Percentiles rank a stretch among this genome's conserved stretches.
phyloP scores from a whole-genome alignment of 2,329 filamentous ascomycete species.

The Talaromyces sp. region DNA sequence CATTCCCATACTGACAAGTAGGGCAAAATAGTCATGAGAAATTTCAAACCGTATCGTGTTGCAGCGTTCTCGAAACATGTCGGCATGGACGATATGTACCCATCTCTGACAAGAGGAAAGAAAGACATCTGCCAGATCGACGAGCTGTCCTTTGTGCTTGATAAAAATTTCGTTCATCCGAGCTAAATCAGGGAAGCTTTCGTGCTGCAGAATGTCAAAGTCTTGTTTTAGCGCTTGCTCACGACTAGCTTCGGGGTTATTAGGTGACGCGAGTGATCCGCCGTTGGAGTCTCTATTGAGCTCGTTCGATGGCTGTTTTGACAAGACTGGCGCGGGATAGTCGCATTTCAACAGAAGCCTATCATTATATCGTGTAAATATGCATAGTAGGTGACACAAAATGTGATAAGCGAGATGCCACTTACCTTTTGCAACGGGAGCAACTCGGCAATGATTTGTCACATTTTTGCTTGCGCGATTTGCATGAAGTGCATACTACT shows the following conservation, averaged over 20 bases:
- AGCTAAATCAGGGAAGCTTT: not conserved
- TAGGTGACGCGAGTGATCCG: not conserved
- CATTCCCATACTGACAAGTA: conserved; percentile 9
- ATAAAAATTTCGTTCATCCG: not conserved
- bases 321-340: not conserved
- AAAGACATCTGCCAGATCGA: not conserved
- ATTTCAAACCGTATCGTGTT: not conserved
- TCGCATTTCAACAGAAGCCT: conserved; percentile 9
- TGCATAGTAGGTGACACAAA: not conserved
- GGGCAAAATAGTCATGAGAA: not conserved
- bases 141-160: not conserved
- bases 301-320: not conserved
- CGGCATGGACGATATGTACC: conserved; percentile 4
- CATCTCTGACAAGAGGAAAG: conserved; percentile 8
- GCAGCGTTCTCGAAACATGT: not conserved
- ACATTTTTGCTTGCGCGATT: conserved; percentile 9
- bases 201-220: not conserved
- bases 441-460: conserved; percentile 5
- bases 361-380: not conserved
- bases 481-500: conserved; percentile 5
- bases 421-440: conserved; percentile 9
- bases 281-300: not conserved
- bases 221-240: not conserved
- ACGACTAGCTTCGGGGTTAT: not conserved
- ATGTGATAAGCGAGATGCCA: not conserved